Conservation (phyloP, 2,329 filamentous ascomycete species). For the Talaromyces marneffei region DNA sequence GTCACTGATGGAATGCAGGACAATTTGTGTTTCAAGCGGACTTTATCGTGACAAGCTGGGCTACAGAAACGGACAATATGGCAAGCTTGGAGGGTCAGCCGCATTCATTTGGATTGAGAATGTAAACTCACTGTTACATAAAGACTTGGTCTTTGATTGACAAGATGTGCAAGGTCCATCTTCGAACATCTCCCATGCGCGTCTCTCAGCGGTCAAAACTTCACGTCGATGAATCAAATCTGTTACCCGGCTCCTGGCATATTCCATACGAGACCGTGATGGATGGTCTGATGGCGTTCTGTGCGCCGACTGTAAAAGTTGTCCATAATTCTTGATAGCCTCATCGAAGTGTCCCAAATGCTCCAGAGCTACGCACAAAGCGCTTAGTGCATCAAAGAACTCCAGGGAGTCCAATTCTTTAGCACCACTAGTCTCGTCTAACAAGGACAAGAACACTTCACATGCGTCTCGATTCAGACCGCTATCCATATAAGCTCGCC, state of each 20-base stretch:
- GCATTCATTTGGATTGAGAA: background rate
- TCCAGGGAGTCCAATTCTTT: constrained; percentile 24
- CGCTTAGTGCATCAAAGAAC: constrained; percentile 27
- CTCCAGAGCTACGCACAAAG: constrained; percentile 25
- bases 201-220: constrained; percentile 22
- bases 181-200: constrained; percentile 24
- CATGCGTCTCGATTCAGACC: constrained; percentile 26
- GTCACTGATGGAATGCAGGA: constrained; percentile 27
- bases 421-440: constrained; percentile 24
- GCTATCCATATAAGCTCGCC: constrained; percentile 25
- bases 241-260: constrained; percentile 24
- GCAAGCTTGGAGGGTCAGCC: constrained; percentile 20
- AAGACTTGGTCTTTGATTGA: constrained; percentile 17
- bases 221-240: constrained; percentile 25
- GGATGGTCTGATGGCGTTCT: constrained; percentile 22
- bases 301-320: constrained; percentile 24
- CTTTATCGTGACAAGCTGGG: constrained; percentile 21
- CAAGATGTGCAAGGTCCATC: constrained; percentile 22
- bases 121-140: constrained; percentile 25
- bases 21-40: constrained; percentile 15
- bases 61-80: constrained; percentile 28
- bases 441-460: constrained; percentile 22
- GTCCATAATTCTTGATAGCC: constrained; percentile 26
- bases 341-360: constrained; percentile 26
- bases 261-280: constrained; percentile 23